phyloP scores from a whole-genome alignment of 768 basidiomycete species.

The Candolleomyces aberdarensis region DNA sequence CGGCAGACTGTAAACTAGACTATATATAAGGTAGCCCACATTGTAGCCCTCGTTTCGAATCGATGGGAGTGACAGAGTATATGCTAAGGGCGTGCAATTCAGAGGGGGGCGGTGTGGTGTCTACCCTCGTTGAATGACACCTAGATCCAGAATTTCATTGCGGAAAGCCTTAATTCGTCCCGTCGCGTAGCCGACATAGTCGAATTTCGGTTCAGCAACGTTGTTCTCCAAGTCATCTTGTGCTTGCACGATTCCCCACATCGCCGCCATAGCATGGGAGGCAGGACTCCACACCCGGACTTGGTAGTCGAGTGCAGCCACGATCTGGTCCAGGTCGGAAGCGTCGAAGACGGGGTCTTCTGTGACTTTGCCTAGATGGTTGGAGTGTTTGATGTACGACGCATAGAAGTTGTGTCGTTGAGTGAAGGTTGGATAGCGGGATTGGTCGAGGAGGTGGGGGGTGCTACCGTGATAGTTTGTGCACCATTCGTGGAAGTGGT shows the following conservation, averaged over 20 bases:
- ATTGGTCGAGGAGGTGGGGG: conserved; percentile 62
- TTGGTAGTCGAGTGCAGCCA: conserved; percentile 68
- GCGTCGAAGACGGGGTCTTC: conserved; percentile 27
- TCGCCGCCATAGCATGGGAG: conserved; percentile 87
- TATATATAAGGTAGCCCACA: no score
- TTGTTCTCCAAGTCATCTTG: conserved; percentile 67
- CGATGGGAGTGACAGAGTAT: no score
- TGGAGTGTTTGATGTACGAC: conserved; percentile 68
- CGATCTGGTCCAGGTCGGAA: conserved; percentile 38
- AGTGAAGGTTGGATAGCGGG: conserved; percentile 66
- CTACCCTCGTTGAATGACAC: conserved; percentile 34
- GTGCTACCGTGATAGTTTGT: conserved; percentile 77
- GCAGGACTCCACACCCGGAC: conserved; percentile 88
- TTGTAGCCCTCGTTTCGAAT: no score
- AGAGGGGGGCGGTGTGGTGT: no score
- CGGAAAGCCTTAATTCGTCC: conserved; percentile 66
- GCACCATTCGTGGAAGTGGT: conserved; percentile 98
- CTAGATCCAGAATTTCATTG: conserved; percentile 48
- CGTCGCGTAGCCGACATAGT: conserved; percentile 84
- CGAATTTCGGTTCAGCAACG: conserved; percentile 72
- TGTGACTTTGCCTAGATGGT: conserved; percentile 21
- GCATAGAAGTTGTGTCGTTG: conserved; percentile 83
- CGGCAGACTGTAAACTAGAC: no score
- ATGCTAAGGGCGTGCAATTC: no score
- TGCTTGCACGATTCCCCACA: conserved; percentile 95